These are phyloP conservation scores for Hemileia vastatrix DNA, from an alignment of 1,284 basidiomycete species.

Conservation along the genomic window DNA sequence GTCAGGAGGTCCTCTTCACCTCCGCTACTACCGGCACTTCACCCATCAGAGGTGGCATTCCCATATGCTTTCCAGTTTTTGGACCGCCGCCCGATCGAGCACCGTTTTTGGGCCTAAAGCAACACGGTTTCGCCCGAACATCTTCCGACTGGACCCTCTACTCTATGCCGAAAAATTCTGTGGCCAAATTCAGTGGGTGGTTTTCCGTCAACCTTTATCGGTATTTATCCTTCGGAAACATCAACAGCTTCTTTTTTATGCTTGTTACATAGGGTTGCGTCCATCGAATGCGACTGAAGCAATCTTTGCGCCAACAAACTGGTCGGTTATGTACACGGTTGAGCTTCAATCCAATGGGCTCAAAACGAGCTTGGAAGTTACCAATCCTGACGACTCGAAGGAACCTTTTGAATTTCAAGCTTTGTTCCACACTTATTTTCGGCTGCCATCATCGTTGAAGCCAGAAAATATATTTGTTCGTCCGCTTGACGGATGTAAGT, in stretches of 20 bases:
- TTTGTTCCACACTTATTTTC: constrained; percentile 45
- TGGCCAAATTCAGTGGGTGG: constrained; percentile 32
- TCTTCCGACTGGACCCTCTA: no score
- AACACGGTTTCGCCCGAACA: constrained; percentile 38
- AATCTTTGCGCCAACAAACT: constrained; percentile 31
- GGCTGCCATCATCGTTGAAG: constrained; percentile 32
- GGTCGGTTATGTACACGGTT: constrained; percentile 37
- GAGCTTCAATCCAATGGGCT: constrained; percentile 27
- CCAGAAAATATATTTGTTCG: constrained; percentile 26
- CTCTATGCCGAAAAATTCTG: no score
- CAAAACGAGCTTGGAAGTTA: constrained; percentile 25
- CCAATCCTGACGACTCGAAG: constrained; percentile 23
- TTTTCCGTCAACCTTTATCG: neutral
- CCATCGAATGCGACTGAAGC: constrained; percentile 24
- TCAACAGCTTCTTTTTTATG: neutral
- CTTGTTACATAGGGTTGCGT: neutral
- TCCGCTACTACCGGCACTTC: constrained; percentile 30
- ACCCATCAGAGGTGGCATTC: constrained; percentile 34
- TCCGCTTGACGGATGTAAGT: constrained; percentile 30
- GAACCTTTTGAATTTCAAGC: constrained; percentile 43
- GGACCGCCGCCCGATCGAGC: constrained; percentile 31
- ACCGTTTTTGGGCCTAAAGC: constrained; percentile 32
- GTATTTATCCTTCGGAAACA: neutral
- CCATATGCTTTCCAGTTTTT: constrained; percentile 34
- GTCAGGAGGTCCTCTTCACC: constrained; percentile 33